phyloP scores from a whole-genome alignment of 1,139 yeast species.

The Lodderomyces oxycetoniae region DNA sequence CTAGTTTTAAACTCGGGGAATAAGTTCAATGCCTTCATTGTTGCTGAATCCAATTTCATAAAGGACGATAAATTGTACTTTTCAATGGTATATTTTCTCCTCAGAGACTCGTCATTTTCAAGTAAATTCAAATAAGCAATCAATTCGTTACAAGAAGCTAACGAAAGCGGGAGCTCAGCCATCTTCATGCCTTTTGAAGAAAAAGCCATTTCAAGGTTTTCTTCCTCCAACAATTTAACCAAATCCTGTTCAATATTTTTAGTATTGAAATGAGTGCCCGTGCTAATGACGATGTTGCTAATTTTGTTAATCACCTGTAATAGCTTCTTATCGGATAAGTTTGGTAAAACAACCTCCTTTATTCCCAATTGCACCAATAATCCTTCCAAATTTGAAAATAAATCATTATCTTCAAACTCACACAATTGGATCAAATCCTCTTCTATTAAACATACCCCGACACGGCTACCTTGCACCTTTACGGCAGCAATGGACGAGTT shows the following conservation, averaged over 20 bases:
- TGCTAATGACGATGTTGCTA: conserved; percentile 69
- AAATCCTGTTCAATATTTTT: conserved; percentile 74
- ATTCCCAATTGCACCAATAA: conserved; percentile 83
- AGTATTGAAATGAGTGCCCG: conserved; percentile 51
- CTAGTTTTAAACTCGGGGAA: conserved; percentile 59
- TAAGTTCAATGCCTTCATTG: conserved; percentile 79
- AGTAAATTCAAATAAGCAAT: conserved; percentile 61
- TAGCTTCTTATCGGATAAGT: conserved; percentile 45
- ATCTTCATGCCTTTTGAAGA: conserved; percentile 54
- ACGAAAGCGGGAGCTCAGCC: conserved; percentile 29
- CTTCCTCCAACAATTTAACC: conserved; percentile 46
- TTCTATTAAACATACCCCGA: conserved; percentile 83
- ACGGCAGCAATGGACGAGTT: conserved; percentile 75
- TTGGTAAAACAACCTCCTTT: conserved; percentile 71
- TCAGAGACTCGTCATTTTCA: conserved; percentile 32
- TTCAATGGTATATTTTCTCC: conserved; percentile 45
- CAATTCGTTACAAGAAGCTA: conserved; percentile 57
- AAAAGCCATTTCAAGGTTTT: conserved; percentile 47
- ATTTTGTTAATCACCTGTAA: conserved; percentile 61
- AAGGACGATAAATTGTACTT: conserved; percentile 68
- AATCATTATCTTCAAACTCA: conserved; percentile 84
- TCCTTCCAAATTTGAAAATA: conserved; percentile 81
- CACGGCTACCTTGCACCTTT: conserved; percentile 42
- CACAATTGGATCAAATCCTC: conserved; percentile 66
- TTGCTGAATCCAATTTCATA: conserved; percentile 89